A percentile compares a stretch with the other conserved stretches of the same genome.
These are phyloP conservation scores for Saturnispora besseyi DNA, from an alignment of 805 yeast species.

Conservation along the genomic window DNA sequence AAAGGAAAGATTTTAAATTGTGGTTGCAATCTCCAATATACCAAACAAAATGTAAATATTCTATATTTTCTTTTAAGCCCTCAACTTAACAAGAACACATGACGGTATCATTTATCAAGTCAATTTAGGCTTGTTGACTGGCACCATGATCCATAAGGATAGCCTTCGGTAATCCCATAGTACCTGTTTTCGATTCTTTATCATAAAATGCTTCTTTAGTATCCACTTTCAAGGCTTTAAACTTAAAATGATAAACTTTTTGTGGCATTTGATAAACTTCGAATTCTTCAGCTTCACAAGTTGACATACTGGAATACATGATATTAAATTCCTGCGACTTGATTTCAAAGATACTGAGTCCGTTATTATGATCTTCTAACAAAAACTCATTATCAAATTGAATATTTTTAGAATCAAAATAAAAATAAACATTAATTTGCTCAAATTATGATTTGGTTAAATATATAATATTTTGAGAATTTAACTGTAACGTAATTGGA, in stretches of 20 bases:
- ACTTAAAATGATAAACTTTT: background rate
- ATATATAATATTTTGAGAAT: background rate
- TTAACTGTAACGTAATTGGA: background rate
- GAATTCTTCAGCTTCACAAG: background rate
- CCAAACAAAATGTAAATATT: slow-evolving; percentile 2
- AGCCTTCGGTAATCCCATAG: background rate
- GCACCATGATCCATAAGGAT: background rate
- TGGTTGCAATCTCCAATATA: background rate
- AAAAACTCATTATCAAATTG: background rate
- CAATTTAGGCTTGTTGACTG: background rate
- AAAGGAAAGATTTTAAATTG: background rate
- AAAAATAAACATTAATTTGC: slow-evolving; percentile 1
- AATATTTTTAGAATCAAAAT: background rate
- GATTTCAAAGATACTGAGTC: slow-evolving; percentile 2
- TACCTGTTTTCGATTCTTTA: background rate
- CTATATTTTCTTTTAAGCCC: background rate
- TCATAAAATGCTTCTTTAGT: background rate
- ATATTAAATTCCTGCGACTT: background rate
- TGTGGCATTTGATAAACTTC: background rate
- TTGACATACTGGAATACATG: background rate
- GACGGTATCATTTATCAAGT: background rate
- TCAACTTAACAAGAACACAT: background rate
- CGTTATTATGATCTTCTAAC: background rate
- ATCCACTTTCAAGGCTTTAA: background rate
- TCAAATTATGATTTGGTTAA: background rate